Percentiles rank a stretch among this genome's conserved stretches.
phyloP scores from a whole-genome alignment of 1,139 yeast species.

The Hyphopichia fennica region DNA sequence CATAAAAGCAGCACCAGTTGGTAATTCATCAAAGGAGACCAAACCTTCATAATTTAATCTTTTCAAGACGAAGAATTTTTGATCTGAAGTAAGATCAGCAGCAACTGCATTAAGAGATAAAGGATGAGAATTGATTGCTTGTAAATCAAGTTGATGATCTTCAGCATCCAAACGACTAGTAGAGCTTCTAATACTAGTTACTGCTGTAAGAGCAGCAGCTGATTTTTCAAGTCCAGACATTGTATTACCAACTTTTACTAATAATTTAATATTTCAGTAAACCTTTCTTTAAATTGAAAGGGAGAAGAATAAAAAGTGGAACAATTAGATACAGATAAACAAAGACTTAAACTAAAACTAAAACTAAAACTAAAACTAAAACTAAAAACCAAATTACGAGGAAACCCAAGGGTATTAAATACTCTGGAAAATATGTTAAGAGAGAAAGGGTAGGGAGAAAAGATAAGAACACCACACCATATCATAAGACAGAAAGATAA shows the following conservation, averaged over 20 bases:
- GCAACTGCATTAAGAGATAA: constrained; percentile 28
- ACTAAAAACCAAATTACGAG: no score
- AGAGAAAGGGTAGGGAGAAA: no score
- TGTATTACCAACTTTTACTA: not conserved
- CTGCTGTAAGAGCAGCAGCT: not conserved
- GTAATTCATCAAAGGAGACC: constrained; percentile 25
- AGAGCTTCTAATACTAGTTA: constrained; percentile 3
- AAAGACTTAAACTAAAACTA: no score
- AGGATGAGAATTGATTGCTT: constrained; percentile 18
- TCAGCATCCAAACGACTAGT: constrained; percentile 10
- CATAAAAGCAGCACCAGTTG: constrained; percentile 26
- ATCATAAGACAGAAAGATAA: no score
- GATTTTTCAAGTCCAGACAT: not conserved
- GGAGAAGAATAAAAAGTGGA: no score
- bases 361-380: no score
- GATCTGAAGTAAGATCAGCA: constrained; percentile 21
- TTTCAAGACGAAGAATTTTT: constrained; percentile 26
- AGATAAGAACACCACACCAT: no score
- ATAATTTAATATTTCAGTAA: no score
- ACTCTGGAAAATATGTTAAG: no score
- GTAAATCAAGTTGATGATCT: constrained; percentile 19
- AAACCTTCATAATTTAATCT: constrained; percentile 29
- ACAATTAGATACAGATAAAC: no score
- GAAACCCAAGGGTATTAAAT: no score
- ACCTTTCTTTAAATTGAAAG: no score